Evolutionary conservation across 1,284 basidiomycete genomes (phyloP), one percentile per base, ranked within the genome.

Genomic region (Microbotryomycetes sp.): DNA sequence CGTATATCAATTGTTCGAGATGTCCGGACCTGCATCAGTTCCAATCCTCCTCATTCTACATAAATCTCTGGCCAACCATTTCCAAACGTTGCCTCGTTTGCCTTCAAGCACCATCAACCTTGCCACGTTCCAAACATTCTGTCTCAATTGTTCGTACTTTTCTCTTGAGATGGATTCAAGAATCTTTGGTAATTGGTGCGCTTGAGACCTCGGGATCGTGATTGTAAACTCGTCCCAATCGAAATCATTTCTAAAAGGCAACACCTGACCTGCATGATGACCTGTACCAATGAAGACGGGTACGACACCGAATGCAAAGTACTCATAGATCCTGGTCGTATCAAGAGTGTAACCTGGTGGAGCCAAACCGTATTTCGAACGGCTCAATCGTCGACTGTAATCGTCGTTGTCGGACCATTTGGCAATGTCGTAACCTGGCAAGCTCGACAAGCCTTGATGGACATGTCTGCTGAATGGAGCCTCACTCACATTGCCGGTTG

Each of bases 231-330:
- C 19, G 16, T 22, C 3, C 46, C 58, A 66, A 23, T 66, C 65
- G 31, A 66, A 51, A 48, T 66, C 65, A 15, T 31, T 45, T 45
- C 36, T 46, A 28, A 64, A 66, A 3, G 65, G 65, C 49, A 66
- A n/a, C 36, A 65, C 65, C 31, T 64, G 62, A 2, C 65, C 65
- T 12, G 54, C 63, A 1, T n/a, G 49, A 2, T 50, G 58, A 2
- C 64, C 64, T 1, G 59, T 56, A 15, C 65, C 65, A 23, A 66
- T 50, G n/a, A 66, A 66, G 46, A 66, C 65, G 31, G 65, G 65
- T 0, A 66, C 65, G 53, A 66, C 63, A n/a, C 65, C 65, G 31
- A 66, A 66, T 1, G 65, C 65, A 50, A 66, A 52, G 63, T 66
- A 66, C 49, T 66, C 65, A 55, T 60, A 66, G 19, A 66, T 47